Percentiles rank a stretch among this genome's conserved stretches.
Evolutionary conservation across 2,329 filamentous ascomycete species (phyloP).

Genomic region (Fusarium proliferatum): DNA sequence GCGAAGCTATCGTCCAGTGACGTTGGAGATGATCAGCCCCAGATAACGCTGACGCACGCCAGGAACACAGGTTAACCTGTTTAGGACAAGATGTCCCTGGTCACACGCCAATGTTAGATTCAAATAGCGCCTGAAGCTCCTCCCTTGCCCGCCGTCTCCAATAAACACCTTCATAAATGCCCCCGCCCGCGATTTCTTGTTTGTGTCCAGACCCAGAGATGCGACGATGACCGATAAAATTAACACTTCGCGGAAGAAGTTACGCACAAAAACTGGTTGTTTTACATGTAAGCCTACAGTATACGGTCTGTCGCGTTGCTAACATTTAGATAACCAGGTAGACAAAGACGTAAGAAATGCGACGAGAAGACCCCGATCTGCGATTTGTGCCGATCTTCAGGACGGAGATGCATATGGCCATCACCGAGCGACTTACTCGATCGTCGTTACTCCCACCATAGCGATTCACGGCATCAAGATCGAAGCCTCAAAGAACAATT

Average conservation of each 20-base stretch:
- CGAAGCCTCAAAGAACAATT: background rate
- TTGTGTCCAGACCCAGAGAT: background rate
- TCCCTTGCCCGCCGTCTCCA: background rate
- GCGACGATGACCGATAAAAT: background rate
- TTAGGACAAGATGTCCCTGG: background rate
- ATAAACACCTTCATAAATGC: background rate
- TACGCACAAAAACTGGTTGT: constrained; percentile 36
- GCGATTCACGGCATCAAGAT: constrained; percentile 9
- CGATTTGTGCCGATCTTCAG: constrained; percentile 1
- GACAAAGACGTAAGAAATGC: constrained; percentile 36
- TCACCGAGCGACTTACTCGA: constrained; percentile 25
- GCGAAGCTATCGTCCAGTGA: background rate
- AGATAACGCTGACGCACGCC: background rate
- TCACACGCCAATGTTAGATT: background rate
- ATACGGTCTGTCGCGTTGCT: background rate
- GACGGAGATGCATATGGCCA: constrained; percentile 25
- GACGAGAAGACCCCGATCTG: constrained; percentile 29
- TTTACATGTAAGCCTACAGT: constrained; percentile 17
- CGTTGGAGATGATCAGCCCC: background rate
- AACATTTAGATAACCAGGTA: background rate
- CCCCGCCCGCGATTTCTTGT: background rate
- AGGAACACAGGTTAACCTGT: background rate
- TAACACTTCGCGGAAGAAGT: background rate
- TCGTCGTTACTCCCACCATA: constrained; percentile 23
- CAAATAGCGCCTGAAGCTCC: background rate